Percentiles rank a stretch among this genome's conserved stretches.
Conservation (phyloP, 768 basidiomycete genomes). For the Cubamyces sp. region DNA sequence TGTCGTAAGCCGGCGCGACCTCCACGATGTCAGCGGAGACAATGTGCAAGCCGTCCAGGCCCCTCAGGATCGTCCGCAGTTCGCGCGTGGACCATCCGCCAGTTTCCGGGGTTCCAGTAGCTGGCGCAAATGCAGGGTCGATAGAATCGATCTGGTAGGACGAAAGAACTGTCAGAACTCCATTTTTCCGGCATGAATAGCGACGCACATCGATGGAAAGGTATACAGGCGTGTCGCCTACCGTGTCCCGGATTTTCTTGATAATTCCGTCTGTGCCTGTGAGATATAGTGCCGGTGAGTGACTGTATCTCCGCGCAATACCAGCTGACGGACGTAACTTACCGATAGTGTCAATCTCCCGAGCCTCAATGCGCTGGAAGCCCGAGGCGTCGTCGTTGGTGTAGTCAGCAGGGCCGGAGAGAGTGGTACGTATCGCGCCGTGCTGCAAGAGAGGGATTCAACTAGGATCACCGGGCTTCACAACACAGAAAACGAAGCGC, state of each 20-base stretch:
- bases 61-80: constrained; percentile 73
- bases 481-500: constrained; percentile 25
- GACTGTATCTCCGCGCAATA: no score
- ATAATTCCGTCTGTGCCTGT: constrained; percentile 77
- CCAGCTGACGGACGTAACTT: constrained; percentile 22
- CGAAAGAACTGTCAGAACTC: background rate
- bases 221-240: constrained; percentile 76
- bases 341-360: constrained; percentile 85
- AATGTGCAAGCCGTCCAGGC: constrained; percentile 73
- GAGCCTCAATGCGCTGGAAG: constrained; percentile 81
- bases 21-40: constrained; percentile 86
- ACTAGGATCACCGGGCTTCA: constrained; percentile 75
- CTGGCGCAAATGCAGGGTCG: constrained; percentile 82
- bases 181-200: background rate
- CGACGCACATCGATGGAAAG: constrained; percentile 71
- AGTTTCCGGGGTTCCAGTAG: constrained; percentile 84
- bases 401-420: constrained; percentile 79
- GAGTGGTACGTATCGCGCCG: constrained; percentile 84
- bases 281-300: background rate
- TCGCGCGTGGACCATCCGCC: constrained; percentile 88
- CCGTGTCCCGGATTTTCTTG: constrained; percentile 75
- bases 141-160: constrained; percentile 68
- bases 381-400: constrained; percentile 77
- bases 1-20: constrained; percentile 82
- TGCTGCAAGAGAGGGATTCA: constrained; percentile 58